phyloP scores from a whole-genome alignment of 1,139 yeast genomes.

The Wickerhamomyces sp. region DNA sequence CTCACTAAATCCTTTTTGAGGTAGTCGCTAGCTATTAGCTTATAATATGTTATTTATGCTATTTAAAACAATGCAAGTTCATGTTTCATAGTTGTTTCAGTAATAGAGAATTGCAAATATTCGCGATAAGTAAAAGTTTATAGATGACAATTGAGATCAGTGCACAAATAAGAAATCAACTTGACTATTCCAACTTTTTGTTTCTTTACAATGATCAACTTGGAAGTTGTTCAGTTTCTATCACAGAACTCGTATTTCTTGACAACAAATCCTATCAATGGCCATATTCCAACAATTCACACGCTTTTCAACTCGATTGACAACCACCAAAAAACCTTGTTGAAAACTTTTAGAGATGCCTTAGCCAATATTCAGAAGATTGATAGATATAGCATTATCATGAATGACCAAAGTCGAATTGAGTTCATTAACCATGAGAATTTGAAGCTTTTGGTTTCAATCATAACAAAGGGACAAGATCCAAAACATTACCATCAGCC shows the following conservation, averaged over 20 bases:
- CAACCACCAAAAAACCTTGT: constrained; percentile 12
- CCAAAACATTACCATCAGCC: neutral
- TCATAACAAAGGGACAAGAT: neutral
- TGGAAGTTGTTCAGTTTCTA: neutral
- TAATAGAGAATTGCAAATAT: no score
- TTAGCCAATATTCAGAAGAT: constrained; percentile 5
- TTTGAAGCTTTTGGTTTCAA: constrained; percentile 15
- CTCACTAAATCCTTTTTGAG: no score
- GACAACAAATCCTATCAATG: neutral
- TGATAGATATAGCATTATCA: constrained; percentile 10
- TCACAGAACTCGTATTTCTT: neutral
- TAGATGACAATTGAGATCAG: neutral
- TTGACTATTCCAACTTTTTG: neutral
- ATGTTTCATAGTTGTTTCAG: no score
- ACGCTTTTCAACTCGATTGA: neutral
- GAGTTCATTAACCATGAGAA: constrained; percentile 24
- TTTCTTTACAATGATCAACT: neutral
- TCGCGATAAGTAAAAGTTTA: no score
- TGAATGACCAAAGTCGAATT: constrained; percentile 7
- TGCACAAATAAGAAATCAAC: neutral
- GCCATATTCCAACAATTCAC: neutral
- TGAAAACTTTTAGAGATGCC: constrained; percentile 25
- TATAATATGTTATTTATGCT: no score
- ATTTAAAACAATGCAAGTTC: no score
- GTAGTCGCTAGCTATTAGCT: no score